phyloP scores from a whole-genome alignment of 2,329 filamentous ascomycete species.

The Cadophora luteo-olivacea region DNA sequence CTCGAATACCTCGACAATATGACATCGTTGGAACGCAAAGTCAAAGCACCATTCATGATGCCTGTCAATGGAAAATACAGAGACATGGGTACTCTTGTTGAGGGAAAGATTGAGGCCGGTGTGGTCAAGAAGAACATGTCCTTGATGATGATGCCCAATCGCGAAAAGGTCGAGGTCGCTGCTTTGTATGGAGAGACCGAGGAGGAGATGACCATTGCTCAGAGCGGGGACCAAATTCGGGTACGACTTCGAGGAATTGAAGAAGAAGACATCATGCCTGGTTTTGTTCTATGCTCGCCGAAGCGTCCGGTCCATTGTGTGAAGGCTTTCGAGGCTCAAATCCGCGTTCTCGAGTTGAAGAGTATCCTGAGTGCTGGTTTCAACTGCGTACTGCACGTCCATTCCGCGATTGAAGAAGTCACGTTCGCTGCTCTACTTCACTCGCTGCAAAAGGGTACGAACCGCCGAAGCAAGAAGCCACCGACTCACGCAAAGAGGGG shows the following conservation, averaged over 20 bases:
- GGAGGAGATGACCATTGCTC: slow-evolving; percentile 82
- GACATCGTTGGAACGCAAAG: slow-evolving; percentile 90
- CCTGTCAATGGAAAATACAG: slow-evolving; percentile 94
- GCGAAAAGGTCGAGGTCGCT: slow-evolving; percentile 78
- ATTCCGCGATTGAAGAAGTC: slow-evolving; percentile 97
- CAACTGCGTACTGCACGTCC: slow-evolving; percentile 97
- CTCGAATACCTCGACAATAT: slow-evolving; percentile 96
- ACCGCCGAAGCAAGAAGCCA: slow-evolving; percentile 89
- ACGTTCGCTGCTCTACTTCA: slow-evolving; percentile 89
- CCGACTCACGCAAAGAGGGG: slow-evolving; percentile 88
- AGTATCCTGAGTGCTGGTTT: slow-evolving; percentile 93
- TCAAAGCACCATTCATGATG: slow-evolving; percentile 99
- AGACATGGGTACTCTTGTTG: slow-evolving; percentile 96
- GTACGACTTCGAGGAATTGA: slow-evolving; percentile 92
- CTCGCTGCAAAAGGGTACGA: slow-evolving; percentile 94
- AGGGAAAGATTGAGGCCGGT: slow-evolving; percentile 96
- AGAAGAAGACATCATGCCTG: slow-evolving; percentile 94
- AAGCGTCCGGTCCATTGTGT: slow-evolving; percentile 95
- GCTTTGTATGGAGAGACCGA: slow-evolving; percentile 95
- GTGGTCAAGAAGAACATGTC: slow-evolving; percentile 88
- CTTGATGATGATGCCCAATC: slow-evolving; percentile 96
- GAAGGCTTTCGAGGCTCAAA: slow-evolving; percentile 90
- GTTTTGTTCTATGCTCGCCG: slow-evolving; percentile 94
- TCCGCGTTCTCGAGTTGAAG: slow-evolving; percentile 93
- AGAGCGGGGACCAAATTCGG: slow-evolving; percentile 94